Evolutionary conservation across 208 protist species (phyloP).

Genomic region (Trypanosomatidae sp.): DNA sequence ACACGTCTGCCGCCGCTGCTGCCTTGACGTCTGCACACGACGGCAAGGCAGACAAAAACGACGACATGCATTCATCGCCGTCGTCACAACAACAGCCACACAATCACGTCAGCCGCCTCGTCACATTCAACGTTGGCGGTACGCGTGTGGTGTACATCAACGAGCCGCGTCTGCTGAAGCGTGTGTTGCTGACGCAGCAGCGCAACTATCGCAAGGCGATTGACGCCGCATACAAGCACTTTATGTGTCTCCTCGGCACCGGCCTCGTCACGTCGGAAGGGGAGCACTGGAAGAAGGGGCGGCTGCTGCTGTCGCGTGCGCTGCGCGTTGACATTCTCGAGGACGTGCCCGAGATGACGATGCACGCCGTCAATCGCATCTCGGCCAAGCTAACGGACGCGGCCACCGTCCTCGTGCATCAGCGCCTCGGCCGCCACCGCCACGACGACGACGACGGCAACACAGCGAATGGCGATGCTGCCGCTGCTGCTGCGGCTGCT

Average conservation of each 20-base stretch:
- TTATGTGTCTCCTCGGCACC: constrained; percentile 81
- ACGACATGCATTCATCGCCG: constrained; percentile 3
- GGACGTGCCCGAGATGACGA: constrained; percentile 61
- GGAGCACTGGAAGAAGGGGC: constrained; percentile 79
- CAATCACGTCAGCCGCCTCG: constrained; percentile 23
- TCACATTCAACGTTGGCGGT: constrained; percentile 56
- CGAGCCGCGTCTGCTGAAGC: constrained; percentile 61
- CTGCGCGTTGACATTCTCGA: constrained; percentile 82
- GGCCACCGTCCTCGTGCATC: background rate
- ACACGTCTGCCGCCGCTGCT: constrained; percentile 2
- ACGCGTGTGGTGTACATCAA: constrained; percentile 81
- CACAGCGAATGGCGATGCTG: too few species aligned
- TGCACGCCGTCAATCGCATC: constrained; percentile 42
- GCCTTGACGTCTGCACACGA: background rate
- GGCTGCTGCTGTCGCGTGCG: constrained; percentile 65
- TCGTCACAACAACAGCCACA: too few species aligned
- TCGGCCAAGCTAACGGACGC: constrained; percentile 36
- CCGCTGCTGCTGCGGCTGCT: too few species aligned
- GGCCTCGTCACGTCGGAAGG: constrained; percentile 79
- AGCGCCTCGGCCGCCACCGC: background rate
- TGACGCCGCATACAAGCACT: constrained; percentile 75
- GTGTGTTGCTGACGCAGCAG: constrained; percentile 75
- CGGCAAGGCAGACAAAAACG: constrained; percentile 4
- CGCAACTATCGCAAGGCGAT: constrained; percentile 80
- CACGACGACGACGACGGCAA: constrained; percentile 1